phyloP scores from a whole-genome alignment of 2,329 filamentous ascomycete species.

The Trichoderma sp. region DNA sequence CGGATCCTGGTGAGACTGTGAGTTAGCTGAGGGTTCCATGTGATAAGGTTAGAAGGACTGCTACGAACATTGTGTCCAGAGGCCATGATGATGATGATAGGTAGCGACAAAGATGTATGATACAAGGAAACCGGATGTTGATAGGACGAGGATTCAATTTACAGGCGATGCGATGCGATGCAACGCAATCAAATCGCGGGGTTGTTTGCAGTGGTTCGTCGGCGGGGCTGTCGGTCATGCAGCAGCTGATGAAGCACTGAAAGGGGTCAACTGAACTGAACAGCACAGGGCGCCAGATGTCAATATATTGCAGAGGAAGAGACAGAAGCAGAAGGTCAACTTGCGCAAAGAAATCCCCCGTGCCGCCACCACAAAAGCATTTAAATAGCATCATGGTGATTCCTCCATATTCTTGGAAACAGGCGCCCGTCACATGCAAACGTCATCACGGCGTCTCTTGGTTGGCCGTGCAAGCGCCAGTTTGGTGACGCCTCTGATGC shows the following conservation, averaged over 20 bases:
- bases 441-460: constrained; percentile 17
- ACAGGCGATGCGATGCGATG: not conserved
- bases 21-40: not conserved
- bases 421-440: not conserved
- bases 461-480: constrained; percentile 17
- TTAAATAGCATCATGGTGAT: not conserved
- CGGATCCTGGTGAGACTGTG: constrained; percentile 44
- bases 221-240: not conserved
- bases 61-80: constrained; percentile 18
- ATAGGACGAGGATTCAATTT: not conserved
- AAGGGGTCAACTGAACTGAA: not conserved
- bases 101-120: no score
- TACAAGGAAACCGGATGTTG: not conserved
- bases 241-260: not conserved
- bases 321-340: not conserved
- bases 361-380: not conserved
- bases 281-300: not conserved
- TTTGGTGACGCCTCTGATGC: not conserved
- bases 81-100: constrained; percentile 3
- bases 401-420: not conserved
- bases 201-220: not conserved
- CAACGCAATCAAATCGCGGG: not conserved
- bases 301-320: not conserved
- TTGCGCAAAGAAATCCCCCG: not conserved
- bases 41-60: not conserved